These are phyloP conservation scores for Quercus dentata DNA, from an alignment of 306 rosid genomes.

Conservation along the genomic window DNA sequence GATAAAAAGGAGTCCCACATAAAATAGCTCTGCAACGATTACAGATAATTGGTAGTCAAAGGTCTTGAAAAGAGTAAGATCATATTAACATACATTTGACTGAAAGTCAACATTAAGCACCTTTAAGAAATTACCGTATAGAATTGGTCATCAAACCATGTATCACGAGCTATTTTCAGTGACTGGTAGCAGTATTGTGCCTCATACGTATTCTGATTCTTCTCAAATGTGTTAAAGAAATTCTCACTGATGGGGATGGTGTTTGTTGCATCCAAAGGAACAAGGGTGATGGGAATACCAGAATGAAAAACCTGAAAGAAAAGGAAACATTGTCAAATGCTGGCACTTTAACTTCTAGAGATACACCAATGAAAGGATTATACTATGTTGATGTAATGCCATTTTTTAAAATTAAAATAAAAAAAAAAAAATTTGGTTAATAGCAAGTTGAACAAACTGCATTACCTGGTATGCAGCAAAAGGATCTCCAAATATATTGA, in stretches of 20 bases:
- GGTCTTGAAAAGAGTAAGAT: background rate
- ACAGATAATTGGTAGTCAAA: background rate
- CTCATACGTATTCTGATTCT: slow-evolving; percentile 61
- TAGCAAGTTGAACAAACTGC: background rate
- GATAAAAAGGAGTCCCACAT: slow-evolving; percentile 91
- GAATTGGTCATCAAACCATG: slow-evolving; percentile 66
- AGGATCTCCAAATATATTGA: slow-evolving; percentile 85
- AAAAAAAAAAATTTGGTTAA: background rate
- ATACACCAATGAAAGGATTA: background rate
- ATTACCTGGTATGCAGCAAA: slow-evolving; percentile 92
- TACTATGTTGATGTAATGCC: background rate
- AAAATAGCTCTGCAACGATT: slow-evolving; percentile 64
- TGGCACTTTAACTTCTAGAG: background rate
- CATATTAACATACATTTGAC: background rate
- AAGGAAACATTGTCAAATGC: slow-evolving; percentile 5
- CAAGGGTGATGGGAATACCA: slow-evolving; percentile 85
- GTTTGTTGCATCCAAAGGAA: slow-evolving; percentile 91
- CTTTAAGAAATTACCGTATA: slow-evolving; percentile 44
- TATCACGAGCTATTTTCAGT: slow-evolving; percentile 77
- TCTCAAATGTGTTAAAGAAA: slow-evolving; percentile 65
- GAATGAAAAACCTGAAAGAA: slow-evolving; percentile 77
- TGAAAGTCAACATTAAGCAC: background rate
- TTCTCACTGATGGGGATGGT: slow-evolving; percentile 66
- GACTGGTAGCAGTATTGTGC: slow-evolving; percentile 79
- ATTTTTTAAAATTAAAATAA: background rate